These are phyloP conservation scores for Ampelomyces quisqualis DNA, from an alignment of 2,329 filamentous ascomycete species.

Conservation along the genomic window DNA sequence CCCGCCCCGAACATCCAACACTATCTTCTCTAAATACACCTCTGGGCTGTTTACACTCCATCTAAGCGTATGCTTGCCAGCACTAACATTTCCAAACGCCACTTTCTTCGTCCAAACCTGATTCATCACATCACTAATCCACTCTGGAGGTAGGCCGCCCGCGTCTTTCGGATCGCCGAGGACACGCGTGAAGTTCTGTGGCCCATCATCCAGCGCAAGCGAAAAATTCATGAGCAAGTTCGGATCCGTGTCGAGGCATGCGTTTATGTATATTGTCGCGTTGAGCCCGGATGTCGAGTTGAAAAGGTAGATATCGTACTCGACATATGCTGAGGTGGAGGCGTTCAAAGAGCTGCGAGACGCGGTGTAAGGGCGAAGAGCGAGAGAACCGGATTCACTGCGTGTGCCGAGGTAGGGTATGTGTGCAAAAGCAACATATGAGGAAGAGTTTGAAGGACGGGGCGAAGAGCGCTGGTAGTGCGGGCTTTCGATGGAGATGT, in stretches of 20 bases:
- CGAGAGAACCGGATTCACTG: slow-evolving; percentile 17
- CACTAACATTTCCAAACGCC: slow-evolving; percentile 9
- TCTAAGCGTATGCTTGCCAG: slow-evolving; percentile 41
- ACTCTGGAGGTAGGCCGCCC: slow-evolving; percentile 46
- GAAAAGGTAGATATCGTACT: slow-evolving; percentile 23
- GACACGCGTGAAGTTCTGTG: slow-evolving; percentile 17
- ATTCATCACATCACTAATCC: slow-evolving; percentile 43
- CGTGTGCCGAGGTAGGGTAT: slow-evolving; percentile 18
- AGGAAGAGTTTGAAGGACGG: not conserved
- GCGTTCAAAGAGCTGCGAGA: slow-evolving; percentile 10
- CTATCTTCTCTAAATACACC: slow-evolving; percentile 30
- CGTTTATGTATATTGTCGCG: slow-evolving; percentile 36
- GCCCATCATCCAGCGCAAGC: slow-evolving; percentile 28
- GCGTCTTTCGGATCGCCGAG: slow-evolving; percentile 35
- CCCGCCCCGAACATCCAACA: slow-evolving; percentile 23
- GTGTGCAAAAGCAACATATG: slow-evolving; percentile 11
- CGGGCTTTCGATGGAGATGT: slow-evolving; percentile 20
- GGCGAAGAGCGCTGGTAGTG: slow-evolving; percentile 14
- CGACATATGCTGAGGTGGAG: slow-evolving; percentile 12
- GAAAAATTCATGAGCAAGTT: slow-evolving; percentile 50
- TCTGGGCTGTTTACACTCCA: slow-evolving; percentile 6
- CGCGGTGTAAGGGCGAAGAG: slow-evolving; percentile 15
- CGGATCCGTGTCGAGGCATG: slow-evolving; percentile 51
- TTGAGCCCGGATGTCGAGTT: slow-evolving; percentile 17
- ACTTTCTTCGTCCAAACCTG: slow-evolving; percentile 48